Conservation (phyloP, 768 basidiomycete genomes). For the Infundibulicybe gibba region DNA sequence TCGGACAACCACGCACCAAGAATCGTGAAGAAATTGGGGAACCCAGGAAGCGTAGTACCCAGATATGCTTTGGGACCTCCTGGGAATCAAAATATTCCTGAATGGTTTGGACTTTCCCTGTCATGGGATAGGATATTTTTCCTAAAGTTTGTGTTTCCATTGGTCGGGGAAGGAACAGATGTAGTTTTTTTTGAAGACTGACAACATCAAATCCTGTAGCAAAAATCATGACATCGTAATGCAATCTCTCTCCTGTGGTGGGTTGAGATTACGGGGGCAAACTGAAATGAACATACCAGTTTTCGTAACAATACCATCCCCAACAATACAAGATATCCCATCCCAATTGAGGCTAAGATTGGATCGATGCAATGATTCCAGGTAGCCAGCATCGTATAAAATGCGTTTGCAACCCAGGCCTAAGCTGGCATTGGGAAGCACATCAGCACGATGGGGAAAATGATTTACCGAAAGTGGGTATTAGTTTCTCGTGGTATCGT, state of each 20-base stretch:
- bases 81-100: constrained; percentile 34
- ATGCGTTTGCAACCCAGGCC: constrained; percentile 55
- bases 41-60: constrained; percentile 38
- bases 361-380: constrained; percentile 36
- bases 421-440: constrained; percentile 9
- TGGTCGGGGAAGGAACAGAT: not conserved
- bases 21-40: constrained; percentile 42
- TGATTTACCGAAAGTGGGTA: constrained; percentile 44
- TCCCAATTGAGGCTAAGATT: constrained; percentile 44
- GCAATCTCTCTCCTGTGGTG: constrained; percentile 24
- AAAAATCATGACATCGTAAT: constrained; percentile 35
- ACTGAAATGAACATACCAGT: constrained; percentile 21
- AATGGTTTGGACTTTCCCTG: constrained; percentile 26
- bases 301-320: constrained; percentile 38
- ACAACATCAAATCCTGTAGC: constrained; percentile 33
- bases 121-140: constrained; percentile 28
- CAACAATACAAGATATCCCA: constrained; percentile 31
- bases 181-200: not conserved
- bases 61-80: constrained; percentile 41
- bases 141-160: constrained; percentile 13
- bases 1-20: constrained; percentile 21
- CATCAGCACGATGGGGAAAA: not conserved
- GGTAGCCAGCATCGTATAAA: constrained; percentile 46
- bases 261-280: constrained; percentile 4
- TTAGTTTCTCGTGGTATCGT: constrained; percentile 37